Conservation (phyloP, 1,284 basidiomycete species). For the Cutaneotrichosporon sp. region DNA sequence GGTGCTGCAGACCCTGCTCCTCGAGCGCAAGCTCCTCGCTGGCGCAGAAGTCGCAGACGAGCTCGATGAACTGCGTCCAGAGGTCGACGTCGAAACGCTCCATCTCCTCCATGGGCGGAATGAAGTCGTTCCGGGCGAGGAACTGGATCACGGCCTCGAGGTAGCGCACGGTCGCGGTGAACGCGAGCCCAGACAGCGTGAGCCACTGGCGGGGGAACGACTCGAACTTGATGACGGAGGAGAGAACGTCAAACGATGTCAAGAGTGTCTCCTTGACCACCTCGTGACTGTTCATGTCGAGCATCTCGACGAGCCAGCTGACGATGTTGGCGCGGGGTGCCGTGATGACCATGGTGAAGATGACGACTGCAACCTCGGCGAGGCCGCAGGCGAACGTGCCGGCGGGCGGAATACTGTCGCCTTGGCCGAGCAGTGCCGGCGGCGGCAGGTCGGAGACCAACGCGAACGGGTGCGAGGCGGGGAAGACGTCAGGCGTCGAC, state of each 20-base stretch:
- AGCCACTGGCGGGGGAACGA: conserved; percentile 92
- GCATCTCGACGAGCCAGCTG: conserved; percentile 72
- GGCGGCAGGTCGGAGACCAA: conserved; percentile 70
- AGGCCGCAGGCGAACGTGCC: conserved; percentile 71
- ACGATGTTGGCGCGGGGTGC: conserved; percentile 75
- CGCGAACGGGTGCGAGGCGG: conserved; percentile 89
- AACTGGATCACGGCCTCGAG: conserved; percentile 78
- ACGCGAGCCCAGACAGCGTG: conserved; percentile 85
- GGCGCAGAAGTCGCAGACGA: conserved; percentile 80
- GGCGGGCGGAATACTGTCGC: conserved; percentile 46
- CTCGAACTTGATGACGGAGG: conserved; percentile 81
- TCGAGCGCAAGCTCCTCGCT: conserved; percentile 92
- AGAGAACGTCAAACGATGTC: conserved; percentile 77
- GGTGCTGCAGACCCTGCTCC: conserved; percentile 69
- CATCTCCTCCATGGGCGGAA: conserved; percentile 68
- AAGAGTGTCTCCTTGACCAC: conserved; percentile 70
- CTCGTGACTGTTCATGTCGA: conserved; percentile 84
- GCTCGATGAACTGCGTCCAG: conserved; percentile 80
- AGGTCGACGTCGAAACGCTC: conserved; percentile 72
- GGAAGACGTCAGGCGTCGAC: conserved; percentile 78
- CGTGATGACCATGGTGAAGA: conserved; percentile 78
- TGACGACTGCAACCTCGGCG: conserved; percentile 82
- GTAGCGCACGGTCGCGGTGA: conserved; percentile 85
- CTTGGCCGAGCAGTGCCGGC: conserved; percentile 53
- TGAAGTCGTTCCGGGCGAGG: conserved; percentile 71